Percentiles rank a stretch among this genome's conserved stretches.
These are phyloP conservation scores for Chiua virens DNA, from an alignment of 768 basidiomycete genomes.

Conservation along the genomic window DNA sequence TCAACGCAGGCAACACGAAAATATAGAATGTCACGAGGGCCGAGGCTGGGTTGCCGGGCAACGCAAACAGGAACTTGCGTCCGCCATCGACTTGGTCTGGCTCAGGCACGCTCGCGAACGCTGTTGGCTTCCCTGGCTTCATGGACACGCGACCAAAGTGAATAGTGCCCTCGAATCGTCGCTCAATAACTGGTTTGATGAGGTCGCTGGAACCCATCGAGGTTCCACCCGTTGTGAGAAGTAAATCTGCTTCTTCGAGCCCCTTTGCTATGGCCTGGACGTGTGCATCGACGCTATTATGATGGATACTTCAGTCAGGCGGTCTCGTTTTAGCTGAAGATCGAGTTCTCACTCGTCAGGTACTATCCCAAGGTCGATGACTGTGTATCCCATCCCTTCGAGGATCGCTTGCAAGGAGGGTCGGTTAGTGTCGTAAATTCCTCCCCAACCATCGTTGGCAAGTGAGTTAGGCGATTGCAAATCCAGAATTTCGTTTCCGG, in stretches of 20 bases:
- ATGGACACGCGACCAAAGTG: slow-evolving; percentile 87
- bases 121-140: slow-evolving; percentile 88
- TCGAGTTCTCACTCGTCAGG: slow-evolving; percentile 57
- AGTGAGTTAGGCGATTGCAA: slow-evolving; percentile 44
- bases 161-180: slow-evolving; percentile 68
- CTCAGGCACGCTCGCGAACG: slow-evolving; percentile 75
- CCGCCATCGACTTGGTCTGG: slow-evolving; percentile 24
- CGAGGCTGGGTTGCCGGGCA: slow-evolving; percentile 88
- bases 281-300: slow-evolving; percentile 49
- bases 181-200: slow-evolving; percentile 86
- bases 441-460: slow-evolving; percentile 53
- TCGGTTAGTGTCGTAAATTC: slow-evolving; percentile 84
- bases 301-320: not conserved
- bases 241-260: slow-evolving; percentile 63
- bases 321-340: not conserved
- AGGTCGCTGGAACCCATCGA: slow-evolving; percentile 90
- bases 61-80: slow-evolving; percentile 71
- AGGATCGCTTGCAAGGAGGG: slow-evolving; percentile 73
- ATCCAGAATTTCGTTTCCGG: slow-evolving; percentile 80
- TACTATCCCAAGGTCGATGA: slow-evolving; percentile 80
- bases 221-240: slow-evolving; percentile 87
- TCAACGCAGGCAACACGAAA: slow-evolving; percentile 80
- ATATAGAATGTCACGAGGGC: slow-evolving; percentile 85
- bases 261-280: slow-evolving; percentile 56
- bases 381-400: slow-evolving; percentile 70